Percentiles rank a stretch among this genome's conserved stretches.
phyloP scores from a whole-genome alignment of 495 filamentous ascomycete species.

The Acidomyces sp. region DNA sequence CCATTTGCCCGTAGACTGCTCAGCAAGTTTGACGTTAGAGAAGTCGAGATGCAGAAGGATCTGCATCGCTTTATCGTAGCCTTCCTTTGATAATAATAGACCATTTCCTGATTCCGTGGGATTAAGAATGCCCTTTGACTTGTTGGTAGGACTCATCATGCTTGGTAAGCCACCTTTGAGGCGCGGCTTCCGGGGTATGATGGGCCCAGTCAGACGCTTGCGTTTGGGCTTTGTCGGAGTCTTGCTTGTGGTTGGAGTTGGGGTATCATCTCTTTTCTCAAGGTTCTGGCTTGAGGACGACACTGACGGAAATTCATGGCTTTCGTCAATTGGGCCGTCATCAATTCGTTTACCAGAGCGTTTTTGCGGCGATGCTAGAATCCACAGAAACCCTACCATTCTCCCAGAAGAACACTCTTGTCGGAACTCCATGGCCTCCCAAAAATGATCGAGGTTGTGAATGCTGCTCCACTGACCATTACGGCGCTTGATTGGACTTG shows the following conservation, averaged over 20 bases:
- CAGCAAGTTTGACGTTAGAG: conserved; percentile 52
- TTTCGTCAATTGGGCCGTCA: conserved; percentile 23
- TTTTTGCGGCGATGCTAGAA: conserved; percentile 51
- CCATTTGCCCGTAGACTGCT: conserved; percentile 59
- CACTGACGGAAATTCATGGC: conserved; percentile 1
- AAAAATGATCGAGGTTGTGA: conserved; percentile 75
- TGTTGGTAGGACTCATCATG: conserved; percentile 1
- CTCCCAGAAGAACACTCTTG: conserved; percentile 90
- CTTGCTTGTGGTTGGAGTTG: background rate
- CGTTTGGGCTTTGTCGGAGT: conserved; percentile 21
- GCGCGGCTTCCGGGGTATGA: conserved; percentile 40
- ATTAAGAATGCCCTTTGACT: no score
- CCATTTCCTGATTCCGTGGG: no score
- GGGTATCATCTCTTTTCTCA: background rate
- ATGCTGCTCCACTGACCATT: conserved; percentile 72
- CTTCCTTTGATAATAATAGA: conserved; percentile 12
- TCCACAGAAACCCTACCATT: conserved; percentile 87
- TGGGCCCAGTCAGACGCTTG: conserved; percentile 38
- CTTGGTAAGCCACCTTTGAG: conserved; percentile 34
- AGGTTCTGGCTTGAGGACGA: background rate
- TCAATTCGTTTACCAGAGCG: conserved; percentile 15
- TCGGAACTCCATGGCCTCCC: conserved; percentile 95
- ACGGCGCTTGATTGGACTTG: conserved; percentile 28
- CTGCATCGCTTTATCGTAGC: conserved; percentile 64
- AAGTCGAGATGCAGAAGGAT: conserved; percentile 78